These are phyloP conservation scores for Nitzschia sp. DNA, from an alignment of 108 stramenopile species.

Conservation along the genomic window DNA sequence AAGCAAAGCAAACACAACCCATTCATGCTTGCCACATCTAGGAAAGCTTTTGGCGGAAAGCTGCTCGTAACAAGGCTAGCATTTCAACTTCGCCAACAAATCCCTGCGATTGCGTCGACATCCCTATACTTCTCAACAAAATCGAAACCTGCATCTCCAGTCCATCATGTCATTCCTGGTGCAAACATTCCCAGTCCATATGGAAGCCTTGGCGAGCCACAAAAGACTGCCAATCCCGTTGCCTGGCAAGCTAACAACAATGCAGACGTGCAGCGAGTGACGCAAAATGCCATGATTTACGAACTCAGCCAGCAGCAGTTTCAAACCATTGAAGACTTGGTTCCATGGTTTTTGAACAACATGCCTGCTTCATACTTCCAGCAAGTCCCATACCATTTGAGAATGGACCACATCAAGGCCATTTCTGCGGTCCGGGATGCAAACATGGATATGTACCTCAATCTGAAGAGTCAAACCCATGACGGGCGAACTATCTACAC, in stretches of 20 bases:
- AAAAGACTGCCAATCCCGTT: slow-evolving; percentile 5
- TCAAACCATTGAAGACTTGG: slow-evolving; percentile 72
- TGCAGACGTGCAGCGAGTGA: slow-evolving; percentile 78
- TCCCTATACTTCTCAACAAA: too few species aligned
- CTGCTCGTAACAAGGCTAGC: too few species aligned
- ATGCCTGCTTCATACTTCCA: slow-evolving; percentile 92
- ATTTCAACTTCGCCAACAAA: too few species aligned
- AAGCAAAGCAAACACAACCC: too few species aligned
- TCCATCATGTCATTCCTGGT: slow-evolving; percentile 11
- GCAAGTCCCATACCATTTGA: slow-evolving; percentile 85
- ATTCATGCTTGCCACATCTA: too few species aligned
- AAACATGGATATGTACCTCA: slow-evolving; percentile 72
- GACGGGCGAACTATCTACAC: slow-evolving; percentile 77
- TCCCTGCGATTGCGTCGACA: too few species aligned
- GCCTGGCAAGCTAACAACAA: slow-evolving; percentile 79
- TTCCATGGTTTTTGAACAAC: slow-evolving; percentile 94
- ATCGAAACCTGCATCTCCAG: too few species aligned
- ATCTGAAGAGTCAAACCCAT: slow-evolving; percentile 61
- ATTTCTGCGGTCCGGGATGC: slow-evolving; percentile 86
- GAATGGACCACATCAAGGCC: slow-evolving; percentile 96
- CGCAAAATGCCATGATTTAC: slow-evolving; percentile 54
- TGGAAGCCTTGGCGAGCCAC: slow-evolving; percentile 18
- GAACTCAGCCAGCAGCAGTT: slow-evolving; percentile 76
- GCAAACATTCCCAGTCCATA: not conserved
- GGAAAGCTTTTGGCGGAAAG: too few species aligned